Evolutionary conservation across 345 rosid species (phyloP).

Genomic region (Turnera subulata): DNA sequence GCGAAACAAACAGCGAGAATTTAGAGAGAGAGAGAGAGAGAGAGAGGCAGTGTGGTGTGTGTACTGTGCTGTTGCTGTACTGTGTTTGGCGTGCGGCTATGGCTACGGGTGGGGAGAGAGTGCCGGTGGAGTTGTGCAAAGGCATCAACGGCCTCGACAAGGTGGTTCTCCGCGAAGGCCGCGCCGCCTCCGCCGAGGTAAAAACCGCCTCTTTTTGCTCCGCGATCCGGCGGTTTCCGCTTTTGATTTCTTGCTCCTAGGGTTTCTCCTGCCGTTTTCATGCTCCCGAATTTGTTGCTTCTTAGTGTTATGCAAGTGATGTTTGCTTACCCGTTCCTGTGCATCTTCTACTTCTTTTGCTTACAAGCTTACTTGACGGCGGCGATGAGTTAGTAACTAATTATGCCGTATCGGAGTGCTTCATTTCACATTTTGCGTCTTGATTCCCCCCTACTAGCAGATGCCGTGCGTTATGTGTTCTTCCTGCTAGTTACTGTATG

Average conservation of each 20-base stretch:
- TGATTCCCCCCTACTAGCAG: too few species aligned
- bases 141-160: slow-evolving; percentile 78
- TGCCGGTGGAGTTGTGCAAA: slow-evolving; percentile 40
- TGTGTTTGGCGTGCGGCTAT: slow-evolving; percentile 1
- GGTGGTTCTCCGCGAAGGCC: slow-evolving; percentile 64
- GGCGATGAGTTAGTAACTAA: too few species aligned
- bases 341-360: too few species aligned
- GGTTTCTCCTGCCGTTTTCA: background rate
- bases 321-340: too few species aligned
- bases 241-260: background rate
- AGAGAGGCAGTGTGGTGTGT: background rate
- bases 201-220: background rate
- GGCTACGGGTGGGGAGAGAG: slow-evolving; percentile 16
- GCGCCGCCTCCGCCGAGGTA: slow-evolving; percentile 80
- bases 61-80: too few species aligned
- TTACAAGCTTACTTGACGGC: too few species aligned
- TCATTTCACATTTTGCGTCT: too few species aligned
- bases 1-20: too few species aligned
- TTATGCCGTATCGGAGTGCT: too few species aligned
- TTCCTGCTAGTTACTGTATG: too few species aligned
- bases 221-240: background rate
- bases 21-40: background rate
- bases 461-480: too few species aligned
- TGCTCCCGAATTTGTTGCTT: background rate
- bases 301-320: background rate